Percentiles rank a stretch among this genome's conserved stretches.
These are phyloP conservation scores for Scolecobasidium constrictum DNA, from an alignment of 2,329 filamentous ascomycete species.

Conservation along the genomic window DNA sequence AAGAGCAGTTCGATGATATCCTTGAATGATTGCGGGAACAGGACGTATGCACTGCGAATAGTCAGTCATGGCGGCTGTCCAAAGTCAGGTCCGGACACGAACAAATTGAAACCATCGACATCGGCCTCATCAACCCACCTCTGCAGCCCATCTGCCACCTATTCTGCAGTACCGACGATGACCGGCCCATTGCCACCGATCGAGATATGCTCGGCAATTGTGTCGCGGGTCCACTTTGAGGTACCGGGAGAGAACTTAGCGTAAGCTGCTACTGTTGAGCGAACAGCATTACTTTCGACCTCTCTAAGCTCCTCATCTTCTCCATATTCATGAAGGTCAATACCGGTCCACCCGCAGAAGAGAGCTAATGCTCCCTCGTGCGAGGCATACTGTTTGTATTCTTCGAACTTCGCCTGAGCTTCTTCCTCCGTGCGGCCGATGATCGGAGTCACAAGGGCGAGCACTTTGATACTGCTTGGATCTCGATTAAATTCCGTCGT, in stretches of 20 bases:
- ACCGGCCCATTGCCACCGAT: conserved; percentile 18
- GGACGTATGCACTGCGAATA: too few species aligned
- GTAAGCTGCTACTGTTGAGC: conserved; percentile 19
- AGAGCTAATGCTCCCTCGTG: conserved; percentile 45
- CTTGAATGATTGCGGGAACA: conserved; percentile 16
- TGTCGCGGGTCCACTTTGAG: conserved; percentile 15
- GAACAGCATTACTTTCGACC: conserved; percentile 23
- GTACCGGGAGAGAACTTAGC: conserved; percentile 16
- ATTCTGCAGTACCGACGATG: conserved; percentile 24
- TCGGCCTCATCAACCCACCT: conserved; percentile 5
- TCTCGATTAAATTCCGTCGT: conserved; percentile 40
- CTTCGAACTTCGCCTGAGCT: conserved; percentile 40
- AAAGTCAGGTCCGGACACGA: too few species aligned
- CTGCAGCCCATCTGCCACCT: conserved; percentile 6
- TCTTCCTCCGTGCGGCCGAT: conserved; percentile 29
- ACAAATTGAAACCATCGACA: conserved; percentile 6
- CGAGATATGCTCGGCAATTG: conserved; percentile 20
- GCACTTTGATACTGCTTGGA: conserved; percentile 44
- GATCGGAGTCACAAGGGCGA: conserved; percentile 25
- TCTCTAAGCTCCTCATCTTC: conserved; percentile 45
- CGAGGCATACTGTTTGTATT: conserved; percentile 41
- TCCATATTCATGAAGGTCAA: conserved; percentile 47
- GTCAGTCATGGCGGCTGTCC: too few species aligned
- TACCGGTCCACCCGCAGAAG: conserved; percentile 48
- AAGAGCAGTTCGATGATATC: conserved; percentile 16